phyloP scores from a whole-genome alignment of 2,329 filamentous ascomycete species.

The Aspergillus carbonarius region DNA sequence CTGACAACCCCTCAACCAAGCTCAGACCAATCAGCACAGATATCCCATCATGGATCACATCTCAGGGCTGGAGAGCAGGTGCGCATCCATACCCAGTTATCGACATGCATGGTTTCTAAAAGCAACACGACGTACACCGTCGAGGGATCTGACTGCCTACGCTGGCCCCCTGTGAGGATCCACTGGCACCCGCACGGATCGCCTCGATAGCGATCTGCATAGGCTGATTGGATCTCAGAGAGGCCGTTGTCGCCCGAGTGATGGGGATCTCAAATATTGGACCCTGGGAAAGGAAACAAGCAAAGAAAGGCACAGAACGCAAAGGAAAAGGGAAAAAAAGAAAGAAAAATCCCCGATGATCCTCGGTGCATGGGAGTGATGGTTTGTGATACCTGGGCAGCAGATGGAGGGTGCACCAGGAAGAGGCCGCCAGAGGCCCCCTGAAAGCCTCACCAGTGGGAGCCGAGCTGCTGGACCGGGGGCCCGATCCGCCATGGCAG shows the following conservation, averaged over 20 bases:
- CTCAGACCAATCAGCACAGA: slow-evolving; percentile 16
- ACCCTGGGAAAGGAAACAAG: slow-evolving; percentile 8
- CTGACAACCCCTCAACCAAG: slow-evolving; percentile 1
- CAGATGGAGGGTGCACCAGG: not conserved
- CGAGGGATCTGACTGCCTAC: not conserved
- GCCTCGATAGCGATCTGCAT: slow-evolving; percentile 5
- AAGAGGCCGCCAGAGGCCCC: not conserved
- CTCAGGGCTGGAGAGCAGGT: not conserved
- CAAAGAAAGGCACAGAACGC: not conserved
- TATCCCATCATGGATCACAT: not conserved
- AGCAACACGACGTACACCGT: not conserved
- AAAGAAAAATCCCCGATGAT: slow-evolving; percentile 12
- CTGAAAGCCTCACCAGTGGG: slow-evolving; percentile 11
- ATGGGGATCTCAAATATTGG: slow-evolving; percentile 26
- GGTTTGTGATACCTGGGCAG: slow-evolving; percentile 1
- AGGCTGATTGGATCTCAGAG: slow-evolving; percentile 25
- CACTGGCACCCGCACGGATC: slow-evolving; percentile 19
- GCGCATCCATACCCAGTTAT: not conserved
- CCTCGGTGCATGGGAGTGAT: slow-evolving; percentile 10
- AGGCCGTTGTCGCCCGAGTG: slow-evolving; percentile 21
- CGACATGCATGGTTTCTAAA: not conserved
- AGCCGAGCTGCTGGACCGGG: slow-evolving; percentile 2
- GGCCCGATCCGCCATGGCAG: not conserved
- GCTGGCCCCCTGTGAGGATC: slow-evolving; percentile 13
- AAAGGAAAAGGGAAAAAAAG: not conserved